Evolutionary conservation across 1,139 yeast genomes (phyloP).

Genomic region (Debaryomyces subglobosus): DNA sequence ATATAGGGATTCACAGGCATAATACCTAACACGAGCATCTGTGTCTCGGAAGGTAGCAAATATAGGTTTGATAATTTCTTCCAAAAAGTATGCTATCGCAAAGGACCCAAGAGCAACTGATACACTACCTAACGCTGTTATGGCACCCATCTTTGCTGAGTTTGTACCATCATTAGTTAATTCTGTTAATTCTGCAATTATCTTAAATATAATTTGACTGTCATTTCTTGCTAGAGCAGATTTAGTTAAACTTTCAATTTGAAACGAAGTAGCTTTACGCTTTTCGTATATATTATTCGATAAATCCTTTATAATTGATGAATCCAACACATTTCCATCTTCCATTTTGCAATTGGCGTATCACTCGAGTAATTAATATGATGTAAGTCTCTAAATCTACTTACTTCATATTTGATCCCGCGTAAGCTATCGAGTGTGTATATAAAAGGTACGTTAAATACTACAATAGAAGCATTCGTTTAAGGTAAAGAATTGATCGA

Average conservation of each 20-base stretch:
- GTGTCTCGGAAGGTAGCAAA: slow-evolving; percentile 96
- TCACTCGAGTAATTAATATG: not conserved
- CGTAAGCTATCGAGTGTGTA: slow-evolving; percentile 2
- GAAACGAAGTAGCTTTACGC: slow-evolving; percentile 91
- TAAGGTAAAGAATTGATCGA: no score
- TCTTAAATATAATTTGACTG: slow-evolving; percentile 61
- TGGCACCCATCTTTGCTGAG: slow-evolving; percentile 54
- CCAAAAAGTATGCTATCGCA: slow-evolving; percentile 65
- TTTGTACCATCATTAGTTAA: slow-evolving; percentile 46
- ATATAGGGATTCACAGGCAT: slow-evolving; percentile 95
- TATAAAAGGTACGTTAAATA: not conserved
- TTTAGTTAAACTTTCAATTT: slow-evolving; percentile 79
- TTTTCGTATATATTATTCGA: slow-evolving; percentile 92
- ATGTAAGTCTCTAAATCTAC: not conserved
- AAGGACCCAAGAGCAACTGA: slow-evolving; percentile 52
- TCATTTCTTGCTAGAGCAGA: slow-evolving; percentile 71
- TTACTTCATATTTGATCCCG: not conserved
- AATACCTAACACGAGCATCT: slow-evolving; percentile 93
- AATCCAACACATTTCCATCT: slow-evolving; percentile 54
- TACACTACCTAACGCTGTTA: slow-evolving; percentile 54
- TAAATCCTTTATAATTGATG: slow-evolving; percentile 77
- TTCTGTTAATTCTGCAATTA: slow-evolving; percentile 46
- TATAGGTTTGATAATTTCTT: slow-evolving; percentile 89
- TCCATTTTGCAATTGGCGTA: slow-evolving; percentile 22
- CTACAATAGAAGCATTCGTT: not conserved